phyloP scores from a whole-genome alignment of 495 filamentous ascomycete species.

The Podospora appendiculata region DNA sequence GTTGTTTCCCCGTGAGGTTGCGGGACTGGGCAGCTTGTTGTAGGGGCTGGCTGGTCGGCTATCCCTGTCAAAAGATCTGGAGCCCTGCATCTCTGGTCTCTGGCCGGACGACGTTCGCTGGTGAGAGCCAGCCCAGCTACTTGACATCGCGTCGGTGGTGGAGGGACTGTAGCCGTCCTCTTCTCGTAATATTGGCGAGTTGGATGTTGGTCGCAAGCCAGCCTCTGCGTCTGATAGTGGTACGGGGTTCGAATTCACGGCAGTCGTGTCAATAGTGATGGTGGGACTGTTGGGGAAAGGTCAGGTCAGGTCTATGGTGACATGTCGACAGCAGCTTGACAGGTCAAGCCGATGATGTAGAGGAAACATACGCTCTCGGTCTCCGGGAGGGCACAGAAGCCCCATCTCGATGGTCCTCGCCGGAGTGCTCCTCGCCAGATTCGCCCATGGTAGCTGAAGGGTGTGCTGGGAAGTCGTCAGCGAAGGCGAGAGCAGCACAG shows the following conservation, averaged over 20 bases:
- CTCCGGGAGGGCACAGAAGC: constrained; percentile 13
- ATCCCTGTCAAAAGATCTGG: constrained; percentile 66
- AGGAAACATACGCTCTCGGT: constrained; percentile 20
- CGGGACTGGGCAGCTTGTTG: constrained; percentile 80
- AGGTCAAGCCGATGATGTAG: neutral
- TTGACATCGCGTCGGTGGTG: constrained; percentile 31
- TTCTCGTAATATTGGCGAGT: constrained; percentile 37
- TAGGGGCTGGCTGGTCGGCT: constrained; percentile 84
- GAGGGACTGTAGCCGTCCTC: constrained; percentile 40
- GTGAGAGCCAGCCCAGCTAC: constrained; percentile 40
- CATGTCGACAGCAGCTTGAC: no score
- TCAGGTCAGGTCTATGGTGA: neutral
- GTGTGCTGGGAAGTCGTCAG: constrained; percentile 9
- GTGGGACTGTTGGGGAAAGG: constrained; percentile 41
- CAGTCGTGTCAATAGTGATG: constrained; percentile 70
- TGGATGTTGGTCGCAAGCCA: constrained; percentile 8
- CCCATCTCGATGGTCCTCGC: constrained; percentile 8
- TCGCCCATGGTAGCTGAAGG: constrained; percentile 19
- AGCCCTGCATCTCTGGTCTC: constrained; percentile 50
- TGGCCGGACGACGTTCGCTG: constrained; percentile 20
- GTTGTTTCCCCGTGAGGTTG: constrained; percentile 14
- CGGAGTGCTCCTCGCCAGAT: constrained; percentile 8
- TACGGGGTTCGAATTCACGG: constrained; percentile 38
- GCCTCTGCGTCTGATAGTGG: constrained; percentile 12
- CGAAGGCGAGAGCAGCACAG: constrained; percentile 5